Evolutionary conservation across 768 basidiomycete genomes (phyloP), one percentile per base, ranked within the genome.

Genomic region (Strobilomyces confusus): DNA sequence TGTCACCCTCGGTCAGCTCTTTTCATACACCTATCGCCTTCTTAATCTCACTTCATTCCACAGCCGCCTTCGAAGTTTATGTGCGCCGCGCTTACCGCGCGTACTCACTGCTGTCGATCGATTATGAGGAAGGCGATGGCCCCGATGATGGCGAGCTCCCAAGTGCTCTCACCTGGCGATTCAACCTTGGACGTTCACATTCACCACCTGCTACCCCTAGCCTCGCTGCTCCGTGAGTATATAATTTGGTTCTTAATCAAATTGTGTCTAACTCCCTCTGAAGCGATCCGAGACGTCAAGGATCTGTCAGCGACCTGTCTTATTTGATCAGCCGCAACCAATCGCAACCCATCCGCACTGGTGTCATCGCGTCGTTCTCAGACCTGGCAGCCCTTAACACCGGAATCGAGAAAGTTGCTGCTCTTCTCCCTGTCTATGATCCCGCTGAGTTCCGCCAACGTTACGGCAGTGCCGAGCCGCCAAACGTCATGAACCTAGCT

Each of bases 21-120:
- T 48, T 32, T 19, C 56, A 3, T 46, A 56, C 23, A 17, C 30
- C 14, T 13, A 17, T 4, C 17, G 13, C n/a, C 17, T 26, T 5
- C 14, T 33, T 41, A 15, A 6, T 45, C 51, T 53, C 20, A 58
- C n/a, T 44, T 40, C 26, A 37, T 32, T 53, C 41, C 8, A 9
- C 57, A 92, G 95, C 95, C 71, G 88, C 95, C 11, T 84, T 97
- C 45, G 95, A 98, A 70, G 93, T 95, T 23, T 99, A 98, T 65
- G 81, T 98, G 55, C 86, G 95, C 50, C 91, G 95, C 58, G 93
- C 92, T 8, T 99, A 99, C 73, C 86, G 88, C 57, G 95, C 92
- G 5, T 99, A 99, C 73, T 86, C 83, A 20, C 72, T 98, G 40
- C 77, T 97, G 48, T 91, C 91, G 30, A 80, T 99, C 54, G 95